Percentiles rank a stretch among this genome's conserved stretches.
Evolutionary conservation across 73 alveolate genomes (phyloP).

Genomic region (Tetrahymena elliotti): DNA sequence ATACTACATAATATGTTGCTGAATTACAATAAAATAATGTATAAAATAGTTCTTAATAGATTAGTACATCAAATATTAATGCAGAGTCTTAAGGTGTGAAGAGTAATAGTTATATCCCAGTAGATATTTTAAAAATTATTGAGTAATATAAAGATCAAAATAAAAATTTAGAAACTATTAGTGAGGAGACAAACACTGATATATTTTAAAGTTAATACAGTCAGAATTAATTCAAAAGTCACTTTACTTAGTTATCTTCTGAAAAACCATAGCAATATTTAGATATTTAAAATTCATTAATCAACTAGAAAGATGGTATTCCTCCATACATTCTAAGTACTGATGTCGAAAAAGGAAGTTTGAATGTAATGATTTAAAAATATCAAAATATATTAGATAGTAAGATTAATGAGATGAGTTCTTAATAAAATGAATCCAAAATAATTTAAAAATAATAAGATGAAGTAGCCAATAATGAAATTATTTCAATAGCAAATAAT

Average conservation of each 20-base stretch:
- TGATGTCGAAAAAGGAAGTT: neutral
- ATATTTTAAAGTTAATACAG: neutral
- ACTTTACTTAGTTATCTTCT: neutral
- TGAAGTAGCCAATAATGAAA: neutral
- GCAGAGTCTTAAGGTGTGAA: neutral
- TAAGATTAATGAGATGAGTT: neutral
- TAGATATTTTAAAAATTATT: neutral
- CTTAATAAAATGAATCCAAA: neutral
- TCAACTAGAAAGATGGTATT: neutral
- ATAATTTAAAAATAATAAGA: neutral
- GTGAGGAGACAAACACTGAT: neutral
- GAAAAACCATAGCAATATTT: neutral
- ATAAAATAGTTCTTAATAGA: neutral
- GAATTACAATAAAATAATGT: too few species aligned
- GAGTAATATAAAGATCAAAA: neutral
- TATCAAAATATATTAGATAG: neutral
- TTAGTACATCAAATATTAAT: neutral
- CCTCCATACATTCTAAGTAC: neutral
- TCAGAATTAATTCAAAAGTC: neutral
- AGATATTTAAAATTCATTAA: neutral
- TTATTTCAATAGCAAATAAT: neutral
- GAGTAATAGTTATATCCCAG: neutral
- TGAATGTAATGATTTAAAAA: neutral
- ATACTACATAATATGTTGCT: neutral
- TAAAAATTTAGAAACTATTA: neutral